Percentiles rank a stretch among this genome's conserved stretches.
These are phyloP conservation scores for Echria macrotheca DNA, from an alignment of 495 filamentous ascomycete species.

Conservation along the genomic window DNA sequence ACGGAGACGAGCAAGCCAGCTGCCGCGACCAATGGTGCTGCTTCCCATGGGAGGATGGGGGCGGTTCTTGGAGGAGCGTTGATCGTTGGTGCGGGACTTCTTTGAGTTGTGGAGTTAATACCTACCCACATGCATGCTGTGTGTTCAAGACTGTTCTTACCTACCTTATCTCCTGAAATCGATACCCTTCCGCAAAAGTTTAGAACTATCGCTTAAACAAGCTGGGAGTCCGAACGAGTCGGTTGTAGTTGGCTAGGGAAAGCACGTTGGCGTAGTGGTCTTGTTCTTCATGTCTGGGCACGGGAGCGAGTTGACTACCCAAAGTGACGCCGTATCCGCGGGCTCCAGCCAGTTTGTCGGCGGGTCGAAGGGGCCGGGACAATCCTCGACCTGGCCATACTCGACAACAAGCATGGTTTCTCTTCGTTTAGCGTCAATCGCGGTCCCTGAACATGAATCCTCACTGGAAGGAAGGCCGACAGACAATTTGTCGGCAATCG, in stretches of 20 bases:
- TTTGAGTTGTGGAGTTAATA: no score
- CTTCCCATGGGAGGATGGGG: no score
- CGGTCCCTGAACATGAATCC: no score
- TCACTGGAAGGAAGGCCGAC: conserved; percentile 17
- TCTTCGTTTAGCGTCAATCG: no score
- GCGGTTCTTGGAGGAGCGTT: no score
- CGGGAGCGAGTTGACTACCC: conserved; percentile 31
- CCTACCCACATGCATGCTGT: no score
- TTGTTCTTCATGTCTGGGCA: conserved; percentile 31
- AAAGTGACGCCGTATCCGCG: conserved; percentile 1
- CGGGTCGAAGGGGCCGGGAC: conserved; percentile 20
- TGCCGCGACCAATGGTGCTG: background rate
- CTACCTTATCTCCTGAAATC: no score
- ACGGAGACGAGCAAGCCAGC: background rate
- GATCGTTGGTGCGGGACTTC: no score
- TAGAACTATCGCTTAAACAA: no score
- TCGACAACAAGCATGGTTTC: conserved; percentile 41
- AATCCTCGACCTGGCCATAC: conserved; percentile 32
- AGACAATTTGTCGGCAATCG: conserved; percentile 33
- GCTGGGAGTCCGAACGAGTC: no score
- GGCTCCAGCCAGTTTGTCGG: conserved; percentile 6
- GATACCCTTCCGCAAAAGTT: no score
- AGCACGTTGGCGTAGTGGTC: conserved; percentile 30
- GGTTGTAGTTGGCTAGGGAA: conserved; percentile 30
- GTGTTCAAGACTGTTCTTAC: no score